Base-by-base conservation (phyloP, 257 asterid genomes). In the Solanum etuberosum region DNA sequence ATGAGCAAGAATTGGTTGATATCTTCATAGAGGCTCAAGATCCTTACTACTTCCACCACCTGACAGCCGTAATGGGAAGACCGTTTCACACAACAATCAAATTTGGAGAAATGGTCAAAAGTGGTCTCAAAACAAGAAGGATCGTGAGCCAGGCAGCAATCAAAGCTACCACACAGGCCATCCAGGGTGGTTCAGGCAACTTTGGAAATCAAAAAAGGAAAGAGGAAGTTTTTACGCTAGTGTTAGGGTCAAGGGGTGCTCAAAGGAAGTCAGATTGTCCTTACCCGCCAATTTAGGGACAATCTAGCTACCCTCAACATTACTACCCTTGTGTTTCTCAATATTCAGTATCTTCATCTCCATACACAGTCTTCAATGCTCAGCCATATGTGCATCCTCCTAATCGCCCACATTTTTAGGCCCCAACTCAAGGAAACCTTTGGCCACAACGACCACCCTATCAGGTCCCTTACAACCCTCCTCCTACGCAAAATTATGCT, bases 381-480 rank as follows among this genome's bases (percentile, higher is more conserved):
- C 34, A 63, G 4, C 4, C 3, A 63, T 63, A n/a, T 63, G 8
- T 63, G 71, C 2, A 4, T 1, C 3, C 32, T 63, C 32, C 14
- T 0, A 63, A 11, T 9, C 4, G 14, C 18, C 32, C 3, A 10
- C 16, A 10, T 4, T 11, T n/a, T 10, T 0, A 4, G 32, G 18
- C 1, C 6, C 31, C 1, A 61, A n/a, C 68, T 21, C 68, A 6
- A 2, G 15, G 7, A 25, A 63, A n/a, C 16, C 71, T 11, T 9
- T 4, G 0, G 1, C 16, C 3, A 63, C 4, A 1, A 10, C 1
- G 7, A 9, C 16, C 0, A 4, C 71, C 7, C 15, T 10, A 61
- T 61, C 15, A 61, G 1, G 14, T 4, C 32, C 32, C 16, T 61
- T 61, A 61, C 7, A 61, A 10, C 13, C 31, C 15, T 23, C 29